A percentile compares a stretch with the other conserved stretches of the same genome.
Conservation (phyloP, 495 filamentous ascomycete genomes). For the Opeltia flavorubescens region DNA sequence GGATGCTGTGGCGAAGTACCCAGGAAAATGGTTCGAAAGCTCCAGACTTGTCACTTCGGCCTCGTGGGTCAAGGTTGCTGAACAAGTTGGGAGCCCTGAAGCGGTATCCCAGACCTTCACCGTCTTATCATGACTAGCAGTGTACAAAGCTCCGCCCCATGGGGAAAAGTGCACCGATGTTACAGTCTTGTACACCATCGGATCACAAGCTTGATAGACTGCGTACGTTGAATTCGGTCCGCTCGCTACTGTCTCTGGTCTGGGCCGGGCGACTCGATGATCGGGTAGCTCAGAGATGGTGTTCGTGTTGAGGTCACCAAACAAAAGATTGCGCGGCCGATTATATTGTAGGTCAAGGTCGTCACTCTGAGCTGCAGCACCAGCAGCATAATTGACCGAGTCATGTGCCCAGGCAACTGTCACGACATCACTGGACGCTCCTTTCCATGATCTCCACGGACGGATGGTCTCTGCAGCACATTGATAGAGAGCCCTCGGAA, state of each 20-base stretch:
- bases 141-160: constrained; percentile 44
- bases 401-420: constrained; percentile 35
- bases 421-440: constrained; percentile 37
- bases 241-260: constrained; percentile 29
- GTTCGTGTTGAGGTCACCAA: constrained; percentile 46
- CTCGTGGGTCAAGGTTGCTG: constrained; percentile 45
- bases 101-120: constrained; percentile 59
- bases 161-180: constrained; percentile 58
- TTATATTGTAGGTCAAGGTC: constrained; percentile 74
- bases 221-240: constrained; percentile 36
- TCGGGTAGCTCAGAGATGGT: constrained; percentile 51
- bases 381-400: constrained; percentile 36
- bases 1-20: constrained; percentile 38
- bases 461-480: constrained; percentile 18
- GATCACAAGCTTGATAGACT: constrained; percentile 50
- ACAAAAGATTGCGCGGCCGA: constrained; percentile 56
- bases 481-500: constrained; percentile 11
- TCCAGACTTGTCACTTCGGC: constrained; percentile 61
- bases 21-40: constrained; percentile 28
- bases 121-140: constrained; percentile 66
- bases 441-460: constrained; percentile 32
- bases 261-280: constrained; percentile 48
- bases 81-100: constrained; percentile 20
- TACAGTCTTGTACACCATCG: constrained; percentile 62
- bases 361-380: constrained; percentile 63